A percentile compares a stretch with the other conserved stretches of the same genome.
phyloP scores from a whole-genome alignment of 768 basidiomycete genomes.

The Royoungia palumana region DNA sequence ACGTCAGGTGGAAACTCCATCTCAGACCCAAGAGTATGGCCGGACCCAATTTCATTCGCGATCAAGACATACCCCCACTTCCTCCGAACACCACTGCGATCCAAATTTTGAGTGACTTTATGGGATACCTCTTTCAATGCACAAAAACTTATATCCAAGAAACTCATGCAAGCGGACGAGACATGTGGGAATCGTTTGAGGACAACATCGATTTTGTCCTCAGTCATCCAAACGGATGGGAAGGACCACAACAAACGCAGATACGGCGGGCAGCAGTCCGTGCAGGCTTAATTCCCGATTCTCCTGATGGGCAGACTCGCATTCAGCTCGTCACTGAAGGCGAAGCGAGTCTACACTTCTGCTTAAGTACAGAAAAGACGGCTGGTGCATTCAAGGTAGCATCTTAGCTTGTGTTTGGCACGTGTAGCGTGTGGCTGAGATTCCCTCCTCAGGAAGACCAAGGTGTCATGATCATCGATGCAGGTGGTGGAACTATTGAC shows the following conservation, averaged over 20 bases:
- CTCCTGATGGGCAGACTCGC: slow-evolving; percentile 33
- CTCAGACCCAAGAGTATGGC: slow-evolving; percentile 27
- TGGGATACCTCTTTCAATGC: slow-evolving; percentile 44
- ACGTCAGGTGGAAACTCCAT: slow-evolving; percentile 36
- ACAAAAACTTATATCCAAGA: slow-evolving; percentile 44
- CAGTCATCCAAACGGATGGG: slow-evolving; percentile 50
- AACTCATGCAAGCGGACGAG: slow-evolving; percentile 39
- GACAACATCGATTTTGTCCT: slow-evolving; percentile 43
- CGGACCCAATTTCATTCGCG: slow-evolving; percentile 20
- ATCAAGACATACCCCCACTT: slow-evolving; percentile 39
- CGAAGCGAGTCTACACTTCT: slow-evolving; percentile 52
- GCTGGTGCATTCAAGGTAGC: slow-evolving; percentile 27
- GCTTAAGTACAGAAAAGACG: slow-evolving; percentile 37
- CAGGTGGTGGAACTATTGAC: slow-evolving; percentile 62
- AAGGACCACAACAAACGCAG: slow-evolving; percentile 40
- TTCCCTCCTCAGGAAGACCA: slow-evolving; percentile 38
- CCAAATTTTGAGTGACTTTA: slow-evolving; percentile 48
- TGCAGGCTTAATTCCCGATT: slow-evolving; percentile 40
- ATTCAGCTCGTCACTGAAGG: slow-evolving; percentile 50
- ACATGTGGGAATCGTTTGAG: slow-evolving; percentile 42
- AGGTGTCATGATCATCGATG: slow-evolving; percentile 55
- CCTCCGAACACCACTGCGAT: slow-evolving; percentile 41
- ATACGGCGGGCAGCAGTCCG: slow-evolving; percentile 43
- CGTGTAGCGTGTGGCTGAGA: not conserved
- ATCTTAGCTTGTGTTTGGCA: not conserved